phyloP scores from a whole-genome alignment of 495 filamentous ascomycete genomes.

The Haplographium delicatum region DNA sequence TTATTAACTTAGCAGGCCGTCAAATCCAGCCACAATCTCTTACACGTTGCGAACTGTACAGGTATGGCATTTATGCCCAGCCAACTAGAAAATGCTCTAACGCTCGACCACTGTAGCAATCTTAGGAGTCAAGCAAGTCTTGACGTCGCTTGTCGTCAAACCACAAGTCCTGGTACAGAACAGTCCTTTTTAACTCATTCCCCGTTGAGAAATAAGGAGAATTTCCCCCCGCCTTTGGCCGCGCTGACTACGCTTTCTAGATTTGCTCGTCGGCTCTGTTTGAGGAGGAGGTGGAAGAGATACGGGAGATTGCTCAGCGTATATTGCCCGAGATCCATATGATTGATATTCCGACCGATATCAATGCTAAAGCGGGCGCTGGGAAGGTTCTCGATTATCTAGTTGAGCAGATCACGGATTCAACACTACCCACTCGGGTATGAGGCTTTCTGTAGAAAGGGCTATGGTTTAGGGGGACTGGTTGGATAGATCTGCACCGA shows the following conservation, averaged over 20 bases:
- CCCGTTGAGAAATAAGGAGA: not conserved
- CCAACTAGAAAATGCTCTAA: not conserved
- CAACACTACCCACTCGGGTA: not conserved
- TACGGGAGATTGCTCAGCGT: conserved; percentile 10
- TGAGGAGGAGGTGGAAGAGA: conserved; percentile 13
- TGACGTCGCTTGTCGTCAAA: not conserved
- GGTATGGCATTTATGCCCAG: not conserved
- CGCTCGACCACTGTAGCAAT: not conserved
- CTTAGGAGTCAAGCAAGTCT: conserved; percentile 4
- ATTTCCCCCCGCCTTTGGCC: too few species aligned
- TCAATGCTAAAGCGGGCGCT: not conserved
- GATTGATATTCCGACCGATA: conserved; percentile 4
- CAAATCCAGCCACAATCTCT: not conserved
- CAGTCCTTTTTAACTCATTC: not conserved
- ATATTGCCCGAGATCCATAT: conserved; percentile 8
- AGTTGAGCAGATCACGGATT: conserved; percentile 5
- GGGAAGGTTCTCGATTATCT: conserved; percentile 4
- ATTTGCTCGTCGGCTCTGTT: conserved; percentile 8
- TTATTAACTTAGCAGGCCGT: not conserved
- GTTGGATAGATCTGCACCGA: not conserved
- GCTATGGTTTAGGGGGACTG: not conserved
- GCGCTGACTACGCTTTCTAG: not conserved
- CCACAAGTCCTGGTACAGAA: conserved; percentile 6
- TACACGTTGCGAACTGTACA: conserved; percentile 10
- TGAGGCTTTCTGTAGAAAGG: not conserved